Evolutionary conservation across 1,284 basidiomycete genomes (phyloP).

Genomic region (Tilletia indica): DNA sequence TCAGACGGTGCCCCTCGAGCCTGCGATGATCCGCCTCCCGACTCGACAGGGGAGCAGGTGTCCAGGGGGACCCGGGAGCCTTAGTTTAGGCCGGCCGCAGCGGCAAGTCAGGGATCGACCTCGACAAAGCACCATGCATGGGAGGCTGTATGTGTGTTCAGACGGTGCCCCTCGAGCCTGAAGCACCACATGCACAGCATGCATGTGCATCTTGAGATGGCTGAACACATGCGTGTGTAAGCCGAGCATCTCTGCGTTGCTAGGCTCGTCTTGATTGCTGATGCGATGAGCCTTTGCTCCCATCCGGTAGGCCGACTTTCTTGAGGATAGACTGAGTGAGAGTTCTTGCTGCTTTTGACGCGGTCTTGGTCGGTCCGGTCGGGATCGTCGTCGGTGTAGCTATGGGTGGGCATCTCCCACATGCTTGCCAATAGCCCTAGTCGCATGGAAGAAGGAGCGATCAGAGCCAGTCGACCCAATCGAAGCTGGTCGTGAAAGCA

Average conservation of each 20-base stretch:
- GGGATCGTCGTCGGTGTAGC: slow-evolving; percentile 4
- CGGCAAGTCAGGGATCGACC: too few relatives aligned
- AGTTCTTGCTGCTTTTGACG: background rate
- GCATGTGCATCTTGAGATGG: slow-evolving; percentile 86
- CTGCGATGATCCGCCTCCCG: too few relatives aligned
- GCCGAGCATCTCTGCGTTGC: slow-evolving; percentile 24
- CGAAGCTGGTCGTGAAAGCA: too few relatives aligned
- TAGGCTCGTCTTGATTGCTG: background rate
- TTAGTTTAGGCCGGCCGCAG: too few relatives aligned
- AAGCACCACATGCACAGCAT: slow-evolving; percentile 57
- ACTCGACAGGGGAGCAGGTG: too few relatives aligned
- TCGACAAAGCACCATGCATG: too few relatives aligned
- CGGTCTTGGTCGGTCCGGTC: background rate
- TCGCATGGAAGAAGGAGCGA: too few relatives aligned
- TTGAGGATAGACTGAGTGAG: background rate
- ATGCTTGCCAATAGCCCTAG: slow-evolving; percentile 37
- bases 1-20: too few relatives aligned
- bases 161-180: too few relatives aligned
- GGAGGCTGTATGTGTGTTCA: too few relatives aligned
- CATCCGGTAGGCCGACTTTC: background rate
- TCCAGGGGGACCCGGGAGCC: too few relatives aligned
- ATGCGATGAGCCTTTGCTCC: background rate
- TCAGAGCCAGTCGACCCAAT: too few relatives aligned
- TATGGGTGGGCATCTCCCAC: slow-evolving; percentile 46
- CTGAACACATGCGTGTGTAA: slow-evolving; percentile 77